These are phyloP conservation scores for Ogataea methylovora DNA, from an alignment of 805 yeast species.

Conservation along the genomic window DNA sequence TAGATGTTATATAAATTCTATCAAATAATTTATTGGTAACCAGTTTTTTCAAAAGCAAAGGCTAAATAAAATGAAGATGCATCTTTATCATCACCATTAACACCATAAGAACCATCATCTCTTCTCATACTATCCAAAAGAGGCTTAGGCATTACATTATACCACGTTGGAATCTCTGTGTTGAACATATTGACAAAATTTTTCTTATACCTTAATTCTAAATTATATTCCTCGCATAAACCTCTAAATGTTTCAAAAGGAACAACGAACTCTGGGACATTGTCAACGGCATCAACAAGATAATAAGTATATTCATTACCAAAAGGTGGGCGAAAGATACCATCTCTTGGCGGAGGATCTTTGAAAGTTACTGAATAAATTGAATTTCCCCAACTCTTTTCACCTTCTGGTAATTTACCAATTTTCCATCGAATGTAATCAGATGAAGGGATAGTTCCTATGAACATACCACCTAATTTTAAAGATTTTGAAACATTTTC, in stretches of 20 bases:
- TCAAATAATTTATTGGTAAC: slow-evolving; percentile 5
- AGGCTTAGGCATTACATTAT: slow-evolving; percentile 45
- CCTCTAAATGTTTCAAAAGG: slow-evolving; percentile 85
- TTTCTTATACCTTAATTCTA: slow-evolving; percentile 64
- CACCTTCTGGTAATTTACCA: slow-evolving; percentile 40
- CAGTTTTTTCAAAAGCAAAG: slow-evolving; percentile 63
- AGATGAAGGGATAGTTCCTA: slow-evolving; percentile 92
- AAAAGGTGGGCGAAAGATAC: slow-evolving; percentile 64
- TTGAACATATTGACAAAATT: slow-evolving; percentile 79
- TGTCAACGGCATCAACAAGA: slow-evolving; percentile 88
- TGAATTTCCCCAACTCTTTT: slow-evolving; percentile 74
- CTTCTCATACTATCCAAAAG: slow-evolving; percentile 63
- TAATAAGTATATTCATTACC: slow-evolving; percentile 82
- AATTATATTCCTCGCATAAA: slow-evolving; percentile 75
- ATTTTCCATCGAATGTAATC: slow-evolving; percentile 72
- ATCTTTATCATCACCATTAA: slow-evolving; percentile 84
- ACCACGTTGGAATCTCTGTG: slow-evolving; percentile 67
- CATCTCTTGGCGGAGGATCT: slow-evolving; percentile 68
- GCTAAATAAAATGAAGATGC: slow-evolving; percentile 79
- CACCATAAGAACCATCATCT: slow-evolving; percentile 75
- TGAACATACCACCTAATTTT: slow-evolving; percentile 75
- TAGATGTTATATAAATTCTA: not conserved
- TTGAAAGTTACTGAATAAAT: slow-evolving; percentile 78
- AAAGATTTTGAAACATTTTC: slow-evolving; percentile 71
- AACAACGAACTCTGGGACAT: slow-evolving; percentile 94